These are phyloP conservation scores for Lepidium africanum DNA, from an alignment of 345 rosid genomes.

Conservation along the genomic window DNA sequence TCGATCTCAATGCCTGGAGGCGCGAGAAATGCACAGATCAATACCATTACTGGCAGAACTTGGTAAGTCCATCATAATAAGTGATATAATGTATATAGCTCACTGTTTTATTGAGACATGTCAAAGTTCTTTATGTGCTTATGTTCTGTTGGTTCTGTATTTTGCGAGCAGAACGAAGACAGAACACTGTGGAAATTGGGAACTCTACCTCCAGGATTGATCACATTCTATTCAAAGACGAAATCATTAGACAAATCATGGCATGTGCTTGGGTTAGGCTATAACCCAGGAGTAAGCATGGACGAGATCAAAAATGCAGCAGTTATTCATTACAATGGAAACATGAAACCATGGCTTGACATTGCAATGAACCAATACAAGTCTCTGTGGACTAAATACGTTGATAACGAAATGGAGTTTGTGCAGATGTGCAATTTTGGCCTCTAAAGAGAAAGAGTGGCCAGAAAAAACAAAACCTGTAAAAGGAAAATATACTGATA, in stretches of 20 bases:
- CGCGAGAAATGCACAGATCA: conserved; percentile 49
- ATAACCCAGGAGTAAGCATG: conserved; percentile 82
- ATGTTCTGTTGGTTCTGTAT: background rate
- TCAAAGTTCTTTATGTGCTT: background rate
- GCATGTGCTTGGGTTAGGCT: conserved; percentile 93
- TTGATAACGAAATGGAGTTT: conserved; percentile 72
- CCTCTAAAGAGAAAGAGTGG: conserved; percentile 36
- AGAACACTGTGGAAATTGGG: conserved; percentile 62
- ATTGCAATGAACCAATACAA: conserved; percentile 87
- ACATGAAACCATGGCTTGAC: conserved; percentile 98
- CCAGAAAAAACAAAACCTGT: background rate
- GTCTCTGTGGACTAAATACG: conserved; percentile 80
- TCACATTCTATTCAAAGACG: conserved; percentile 76
- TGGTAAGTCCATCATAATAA: conserved; percentile 32
- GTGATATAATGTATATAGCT: background rate
- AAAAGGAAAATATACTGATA: conserved; percentile 2
- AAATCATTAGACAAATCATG: conserved; percentile 84
- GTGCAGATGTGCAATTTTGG: conserved; percentile 86
- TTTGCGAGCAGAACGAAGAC: conserved; percentile 54
- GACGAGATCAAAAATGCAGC: conserved; percentile 78
- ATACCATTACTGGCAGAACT: conserved; percentile 60
- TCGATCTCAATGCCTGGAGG: conserved; percentile 90
- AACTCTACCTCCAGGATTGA: conserved; percentile 76
- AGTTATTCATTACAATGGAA: conserved; percentile 86
- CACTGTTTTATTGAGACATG: background rate